phyloP scores from a whole-genome alignment of 2,329 filamentous ascomycete species.

The Fusarium chuoi region DNA sequence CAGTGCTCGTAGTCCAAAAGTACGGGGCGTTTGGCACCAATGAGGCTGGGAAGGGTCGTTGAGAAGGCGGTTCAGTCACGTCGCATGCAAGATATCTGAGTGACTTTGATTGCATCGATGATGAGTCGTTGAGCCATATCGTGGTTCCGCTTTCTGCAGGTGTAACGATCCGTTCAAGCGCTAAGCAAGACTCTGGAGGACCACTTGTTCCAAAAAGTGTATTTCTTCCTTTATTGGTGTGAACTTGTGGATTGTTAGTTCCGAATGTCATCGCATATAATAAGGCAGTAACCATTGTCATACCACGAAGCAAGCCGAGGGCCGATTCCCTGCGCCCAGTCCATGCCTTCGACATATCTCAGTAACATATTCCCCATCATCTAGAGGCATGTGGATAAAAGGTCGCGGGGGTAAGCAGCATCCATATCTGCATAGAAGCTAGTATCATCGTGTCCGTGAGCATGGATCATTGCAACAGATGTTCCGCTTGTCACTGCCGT shows the following conservation, averaged over 20 bases:
- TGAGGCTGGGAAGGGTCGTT: neutral
- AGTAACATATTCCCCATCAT: neutral
- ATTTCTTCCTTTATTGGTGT: neutral
- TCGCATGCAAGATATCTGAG: neutral
- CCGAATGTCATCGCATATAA: accelerated
- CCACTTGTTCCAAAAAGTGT: neutral
- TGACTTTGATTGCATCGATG: neutral
- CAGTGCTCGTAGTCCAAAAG: neutral
- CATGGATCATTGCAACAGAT: neutral
- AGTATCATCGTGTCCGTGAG: neutral
- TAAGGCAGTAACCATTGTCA: neutral
- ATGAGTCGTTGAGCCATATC: neutral
- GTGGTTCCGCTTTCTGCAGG: neutral
- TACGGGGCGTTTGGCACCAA: neutral
- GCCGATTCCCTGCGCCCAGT: neutral
- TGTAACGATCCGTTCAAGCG: accelerated
- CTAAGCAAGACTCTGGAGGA: neutral
- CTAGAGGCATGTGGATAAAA: neutral
- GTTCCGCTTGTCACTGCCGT: neutral
- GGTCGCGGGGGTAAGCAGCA: neutral
- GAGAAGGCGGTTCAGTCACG: neutral
- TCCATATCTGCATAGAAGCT: neutral
- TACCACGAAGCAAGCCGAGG: neutral
- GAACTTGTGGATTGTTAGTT: accelerated
- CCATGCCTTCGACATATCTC: neutral